These are phyloP conservation scores for Hypoxylon sp. DNA, from an alignment of 2,329 filamentous ascomycete species.

Conservation along the genomic window DNA sequence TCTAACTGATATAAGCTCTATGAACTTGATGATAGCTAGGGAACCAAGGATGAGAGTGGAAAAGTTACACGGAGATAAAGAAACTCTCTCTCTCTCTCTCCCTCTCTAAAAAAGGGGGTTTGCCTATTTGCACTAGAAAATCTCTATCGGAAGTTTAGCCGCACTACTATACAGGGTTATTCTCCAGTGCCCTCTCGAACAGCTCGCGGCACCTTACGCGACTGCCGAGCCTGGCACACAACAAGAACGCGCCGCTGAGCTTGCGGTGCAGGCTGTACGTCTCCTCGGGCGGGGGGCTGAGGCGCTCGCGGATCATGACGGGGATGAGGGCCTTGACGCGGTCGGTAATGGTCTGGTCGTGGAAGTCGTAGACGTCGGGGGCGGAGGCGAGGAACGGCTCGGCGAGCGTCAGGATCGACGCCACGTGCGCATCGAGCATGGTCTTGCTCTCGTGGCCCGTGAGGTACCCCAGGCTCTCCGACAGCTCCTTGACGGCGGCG, in stretches of 20 bases:
- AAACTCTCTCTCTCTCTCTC: too few species aligned
- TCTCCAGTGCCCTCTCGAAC: slow-evolving; percentile 71
- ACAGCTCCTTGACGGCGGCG: slow-evolving; percentile 72
- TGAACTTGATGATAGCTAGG: too few species aligned
- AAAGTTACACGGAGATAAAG: too few species aligned
- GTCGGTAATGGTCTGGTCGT: slow-evolving; percentile 95
- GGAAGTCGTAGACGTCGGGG: slow-evolving; percentile 90
- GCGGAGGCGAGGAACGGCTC: slow-evolving; percentile 86
- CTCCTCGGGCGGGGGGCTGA: slow-evolving; percentile 94
- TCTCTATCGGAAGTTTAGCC: too few species aligned
- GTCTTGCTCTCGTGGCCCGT: slow-evolving; percentile 86
- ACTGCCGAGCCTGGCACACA: slow-evolving; percentile 89
- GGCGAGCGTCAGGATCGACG: slow-evolving; percentile 87
- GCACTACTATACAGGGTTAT: slow-evolving; percentile 32
- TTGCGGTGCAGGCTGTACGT: slow-evolving; percentile 97
- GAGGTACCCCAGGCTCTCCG: slow-evolving; percentile 85
- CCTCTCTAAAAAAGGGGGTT: too few species aligned
- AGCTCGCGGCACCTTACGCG: slow-evolving; percentile 83
- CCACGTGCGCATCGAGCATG: slow-evolving; percentile 93
- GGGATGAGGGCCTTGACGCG: slow-evolving; percentile 89
- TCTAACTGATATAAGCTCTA: too few species aligned
- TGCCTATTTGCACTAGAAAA: too few species aligned
- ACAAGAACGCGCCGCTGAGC: slow-evolving; percentile 90
- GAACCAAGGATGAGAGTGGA: too few species aligned
- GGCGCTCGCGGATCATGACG: slow-evolving; percentile 88